Conservation (phyloP, 805 yeast species). For the Kregervanrija fluxuum region DNA sequence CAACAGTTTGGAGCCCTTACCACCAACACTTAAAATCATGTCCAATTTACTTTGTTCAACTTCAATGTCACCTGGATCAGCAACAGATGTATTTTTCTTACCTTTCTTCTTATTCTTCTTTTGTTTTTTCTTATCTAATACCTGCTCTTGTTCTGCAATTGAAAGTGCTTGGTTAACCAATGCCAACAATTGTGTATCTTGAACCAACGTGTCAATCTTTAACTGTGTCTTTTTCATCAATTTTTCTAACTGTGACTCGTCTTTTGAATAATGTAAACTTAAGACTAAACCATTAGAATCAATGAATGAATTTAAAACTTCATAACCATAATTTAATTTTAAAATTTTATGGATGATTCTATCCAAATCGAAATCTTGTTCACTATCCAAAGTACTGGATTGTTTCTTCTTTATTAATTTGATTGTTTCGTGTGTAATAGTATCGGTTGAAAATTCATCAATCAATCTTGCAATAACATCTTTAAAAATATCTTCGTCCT, state of each 20-base stretch:
- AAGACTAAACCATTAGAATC: slow-evolving; percentile 66
- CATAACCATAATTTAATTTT: slow-evolving; percentile 45
- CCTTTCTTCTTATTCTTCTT: slow-evolving; percentile 15
- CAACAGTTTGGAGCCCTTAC: slow-evolving; percentile 13
- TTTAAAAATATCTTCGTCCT: slow-evolving; percentile 55
- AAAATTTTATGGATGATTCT: slow-evolving; percentile 40
- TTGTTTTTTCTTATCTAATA: slow-evolving; percentile 9
- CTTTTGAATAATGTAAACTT: slow-evolving; percentile 49
- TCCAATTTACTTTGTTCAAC: slow-evolving; percentile 20
- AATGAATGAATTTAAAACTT: slow-evolving; percentile 53
- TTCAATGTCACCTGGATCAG: slow-evolving; percentile 12
- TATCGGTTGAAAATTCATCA: slow-evolving; percentile 55
- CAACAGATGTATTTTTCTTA: slow-evolving; percentile 2
- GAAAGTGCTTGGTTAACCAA: slow-evolving; percentile 38
- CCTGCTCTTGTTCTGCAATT: slow-evolving; percentile 13
- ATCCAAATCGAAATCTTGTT: slow-evolving; percentile 31
- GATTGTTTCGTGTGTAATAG: slow-evolving; percentile 44
- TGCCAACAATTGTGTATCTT: slow-evolving; percentile 37
- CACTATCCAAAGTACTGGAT: slow-evolving; percentile 6
- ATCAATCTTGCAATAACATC: slow-evolving; percentile 62
- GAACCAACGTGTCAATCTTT: slow-evolving; percentile 29
- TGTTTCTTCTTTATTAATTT: slow-evolving; percentile 26
- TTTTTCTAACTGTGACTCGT: slow-evolving; percentile 37
- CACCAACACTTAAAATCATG: slow-evolving; percentile 18
- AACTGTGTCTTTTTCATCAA: slow-evolving; percentile 40